Evolutionary conservation across 1,284 basidiomycete genomes (phyloP), one percentile per base, ranked within the genome.

Genomic region (Cryptococcus hybrid): DNA sequence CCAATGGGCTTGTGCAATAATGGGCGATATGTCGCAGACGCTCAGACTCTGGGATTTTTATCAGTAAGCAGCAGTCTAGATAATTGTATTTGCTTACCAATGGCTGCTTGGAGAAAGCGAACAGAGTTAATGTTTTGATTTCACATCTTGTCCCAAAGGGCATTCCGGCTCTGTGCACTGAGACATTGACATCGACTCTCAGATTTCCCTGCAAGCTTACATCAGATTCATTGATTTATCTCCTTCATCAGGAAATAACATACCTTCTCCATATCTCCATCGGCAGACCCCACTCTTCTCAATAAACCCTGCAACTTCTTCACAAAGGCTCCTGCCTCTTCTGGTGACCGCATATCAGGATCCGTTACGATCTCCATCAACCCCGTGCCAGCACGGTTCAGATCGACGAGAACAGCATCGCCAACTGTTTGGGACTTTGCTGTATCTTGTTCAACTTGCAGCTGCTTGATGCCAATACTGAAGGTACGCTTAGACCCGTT

Each of bases 391-490:
- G 92, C 90, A 67, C 96, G 82, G 70, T 96, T 98, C 58, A 97
- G 83, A 76, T 99, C 94, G 51, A 99, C 86, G 24, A 84, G 80
- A 0, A 88, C 81, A 12, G 82, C 82, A 11, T 81, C 80, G 1
- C 83, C 78, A 54, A 87, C 82, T 56, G 86, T 86, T 24, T 85
- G 86, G 1, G 91, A 91, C 76, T 98, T 99, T 2, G 91, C 95
- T 0, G 95, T 99, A 73, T 99, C 96, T 89, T 98, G 95, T 77
- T 99, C 95, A 1, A 98, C 83, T 72, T 99, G 96, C 35, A 99
- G 85, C 76, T 98, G 96, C 59, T 90, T 87, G 55, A 99, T 91
- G 11, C 90, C 82, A 13, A 99, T 87, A 46, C 60, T 60, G 38
- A 75, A 64, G 1, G 59, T 45, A n/a, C 80, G 12, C 73, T 75